Evolutionary conservation across 139 green algal species (phyloP), one percentile per base, ranked within the genome.

Genomic region (Edaphochlamys debaryana): DNA sequence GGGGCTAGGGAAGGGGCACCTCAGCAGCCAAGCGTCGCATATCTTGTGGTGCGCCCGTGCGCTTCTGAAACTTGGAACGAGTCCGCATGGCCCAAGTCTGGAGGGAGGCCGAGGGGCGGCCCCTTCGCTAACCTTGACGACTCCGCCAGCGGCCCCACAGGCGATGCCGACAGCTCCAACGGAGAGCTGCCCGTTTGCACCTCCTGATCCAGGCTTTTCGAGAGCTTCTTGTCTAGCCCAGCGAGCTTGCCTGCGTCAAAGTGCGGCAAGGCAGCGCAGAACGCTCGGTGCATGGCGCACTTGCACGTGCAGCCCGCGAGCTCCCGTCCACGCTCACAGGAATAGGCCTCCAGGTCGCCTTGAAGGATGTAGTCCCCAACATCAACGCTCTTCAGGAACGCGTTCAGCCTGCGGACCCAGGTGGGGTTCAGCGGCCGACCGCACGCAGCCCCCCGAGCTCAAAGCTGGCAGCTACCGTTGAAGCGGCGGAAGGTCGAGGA

Each of bases 151-250:
- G 95, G 95, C 29, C 95, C 96, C 0, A 99, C 94, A n/a, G 96
- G 96, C 17, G 94, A 98, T 40, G 87, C 90, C n/a, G 91, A 94
- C 48, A 98, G 80, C 77, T 95, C 86, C 17, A 89, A 48, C 3
- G 95, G 94, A 1, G 94, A 95, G 56, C 82, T 92, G 38, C 87
- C 86, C 20, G 72, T 90, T 67, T 94, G 88, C 4, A 99, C 94
- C 63, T 99, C 97, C 58, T 95, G 80, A 41, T 99, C 97, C 40
- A 99, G 87, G 67, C 89, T 96, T 23, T 94, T 89, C 23, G 93
- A 98, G 5, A 99, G 91, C 88, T 99, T 99, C 85, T 99, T 99
- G 88, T 99, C 97, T 0, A 98, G 87, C 1, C 97, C 97, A 42
- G 96, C 96, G 1, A 99, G 94, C 85, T 99, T 99, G 89, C 97